Evolutionary conservation across 2,329 filamentous ascomycete species (phyloP), one percentile per base, ranked within the genome.

Genomic region (Colletotrichum sp.): DNA sequence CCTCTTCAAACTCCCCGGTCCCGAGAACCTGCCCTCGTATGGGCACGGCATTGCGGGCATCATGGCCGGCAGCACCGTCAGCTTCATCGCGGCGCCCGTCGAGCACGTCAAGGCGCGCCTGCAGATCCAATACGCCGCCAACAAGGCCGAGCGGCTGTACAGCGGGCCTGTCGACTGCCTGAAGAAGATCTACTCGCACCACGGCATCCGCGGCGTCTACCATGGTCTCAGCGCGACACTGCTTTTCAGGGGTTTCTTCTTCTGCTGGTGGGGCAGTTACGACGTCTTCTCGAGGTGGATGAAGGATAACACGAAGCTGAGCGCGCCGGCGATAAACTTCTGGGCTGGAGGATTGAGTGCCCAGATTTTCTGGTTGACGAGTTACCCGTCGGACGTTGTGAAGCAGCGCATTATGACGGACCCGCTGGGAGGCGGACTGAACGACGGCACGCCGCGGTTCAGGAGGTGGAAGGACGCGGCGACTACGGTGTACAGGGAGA

Each of bases 381-480:
- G 94, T 78, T 98, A 98, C 82, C 96, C 97, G 3, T 94, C 92
- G 64, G 96, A 98, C 83, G 95, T 98, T 27, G 93, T 98, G 71
- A 98, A 98, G 89, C 96, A 98, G 88, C 91, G 96, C 36, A 94
- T 99, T 82, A 98, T 99, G 97, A 98, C 96, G 16, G 97, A 98
- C 85, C 93, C 95, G 6, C 87, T 98, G 68, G 96, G 94, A 2
- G 93, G 94, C 1, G 88, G 87, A 2, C 85, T 96, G 15, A 87
- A 89, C 22, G 94, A 95, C 78, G 93, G 94, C 12, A 87, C 90
- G 74, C 90, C 92, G 77, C 91, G 88, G 78, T 98, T 96, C 82
- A 88, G 86, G 15, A 87, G 89, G 66, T 98, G 97, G 97, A 92
- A 89, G 82, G 92, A 96, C 79, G 97, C 96, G 0, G 96, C 95